phyloP scores from a whole-genome alignment of 371 early-diverging fungal genomes.

The Apophysomyces trapeziformis region DNA sequence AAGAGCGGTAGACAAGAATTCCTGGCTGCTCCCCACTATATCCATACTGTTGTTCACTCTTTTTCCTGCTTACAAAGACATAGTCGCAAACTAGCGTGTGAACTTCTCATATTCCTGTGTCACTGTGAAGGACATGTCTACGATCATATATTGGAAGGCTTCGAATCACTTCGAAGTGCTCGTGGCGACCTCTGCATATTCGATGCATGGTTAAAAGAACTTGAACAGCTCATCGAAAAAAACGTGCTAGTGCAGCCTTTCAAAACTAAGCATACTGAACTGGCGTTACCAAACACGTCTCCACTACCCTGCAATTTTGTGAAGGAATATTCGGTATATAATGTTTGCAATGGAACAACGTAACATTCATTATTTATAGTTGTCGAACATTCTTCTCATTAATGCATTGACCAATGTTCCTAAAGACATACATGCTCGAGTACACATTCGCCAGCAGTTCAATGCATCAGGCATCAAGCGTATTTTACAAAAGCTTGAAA shows the following conservation, averaged over 20 bases:
- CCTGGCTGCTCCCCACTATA: slow-evolving; percentile 61
- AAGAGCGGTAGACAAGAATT: slow-evolving; percentile 78
- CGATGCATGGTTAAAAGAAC: slow-evolving; percentile 76
- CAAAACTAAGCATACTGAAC: slow-evolving; percentile 63
- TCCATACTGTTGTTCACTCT: slow-evolving; percentile 71
- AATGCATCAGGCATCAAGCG: slow-evolving; percentile 65
- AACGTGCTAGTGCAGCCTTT: slow-evolving; percentile 68
- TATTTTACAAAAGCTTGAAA: slow-evolving; percentile 61
- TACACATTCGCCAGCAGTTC: slow-evolving; percentile 73
- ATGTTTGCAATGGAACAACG: background rate
- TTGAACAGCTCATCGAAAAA: slow-evolving; percentile 72
- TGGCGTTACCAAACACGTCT: slow-evolving; percentile 53
- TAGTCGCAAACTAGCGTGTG: slow-evolving; percentile 72
- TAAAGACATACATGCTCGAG: slow-evolving; percentile 71
- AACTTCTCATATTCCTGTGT: slow-evolving; percentile 76
- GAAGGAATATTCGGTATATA: slow-evolving; percentile 65
- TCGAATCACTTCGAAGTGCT: slow-evolving; percentile 53
- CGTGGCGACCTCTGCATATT: slow-evolving; percentile 61
- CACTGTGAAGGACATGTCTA: slow-evolving; percentile 77
- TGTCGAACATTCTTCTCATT: slow-evolving; percentile 76
- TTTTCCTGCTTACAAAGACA: slow-evolving; percentile 71
- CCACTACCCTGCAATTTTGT: slow-evolving; percentile 64
- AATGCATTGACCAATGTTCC: slow-evolving; percentile 75
- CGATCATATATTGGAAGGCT: slow-evolving; percentile 57
- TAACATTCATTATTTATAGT: slow-evolving; percentile 22